Evolutionary conservation across 2,329 filamentous ascomycete genomes (phyloP).

Genomic region (Exserohilum rostratum): DNA sequence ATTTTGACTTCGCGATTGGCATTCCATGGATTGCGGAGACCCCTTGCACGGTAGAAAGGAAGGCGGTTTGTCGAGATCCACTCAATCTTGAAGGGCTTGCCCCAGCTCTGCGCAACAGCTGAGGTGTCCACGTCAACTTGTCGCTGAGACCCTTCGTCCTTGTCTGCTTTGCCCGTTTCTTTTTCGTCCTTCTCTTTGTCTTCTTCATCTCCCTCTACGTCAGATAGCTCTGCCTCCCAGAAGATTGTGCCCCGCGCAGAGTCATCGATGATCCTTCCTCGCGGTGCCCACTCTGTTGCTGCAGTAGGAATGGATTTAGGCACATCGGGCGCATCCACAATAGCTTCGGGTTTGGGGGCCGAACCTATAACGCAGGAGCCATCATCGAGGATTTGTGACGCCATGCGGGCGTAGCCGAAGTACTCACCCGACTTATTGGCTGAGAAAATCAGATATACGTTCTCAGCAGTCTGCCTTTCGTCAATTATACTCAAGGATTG

Average conservation of each 20-base stretch:
- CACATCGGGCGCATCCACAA: constrained; percentile 64
- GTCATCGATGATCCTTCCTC: constrained; percentile 88
- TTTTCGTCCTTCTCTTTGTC: constrained; percentile 54
- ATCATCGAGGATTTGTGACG: constrained; percentile 80
- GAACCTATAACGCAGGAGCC: constrained; percentile 54
- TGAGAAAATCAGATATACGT: constrained; percentile 91
- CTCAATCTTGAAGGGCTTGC: constrained; percentile 88
- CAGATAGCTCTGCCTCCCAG: constrained; percentile 80
- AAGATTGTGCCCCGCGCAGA: constrained; percentile 94
- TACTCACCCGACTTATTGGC: constrained; percentile 98
- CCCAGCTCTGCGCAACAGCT: constrained; percentile 69
- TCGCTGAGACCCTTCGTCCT: constrained; percentile 31
- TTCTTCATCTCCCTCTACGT: constrained; percentile 54
- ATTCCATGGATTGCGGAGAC: constrained; percentile 92
- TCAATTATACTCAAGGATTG: constrained; percentile 18
- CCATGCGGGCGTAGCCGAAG: constrained; percentile 93
- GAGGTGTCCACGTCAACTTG: constrained; percentile 47
- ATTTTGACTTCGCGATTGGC: constrained; percentile 96
- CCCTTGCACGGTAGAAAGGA: constrained; percentile 87
- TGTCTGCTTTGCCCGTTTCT: constrained; percentile 53
- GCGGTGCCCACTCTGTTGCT: constrained; percentile 77
- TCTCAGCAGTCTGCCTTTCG: constrained; percentile 68
- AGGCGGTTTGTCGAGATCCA: constrained; percentile 85
- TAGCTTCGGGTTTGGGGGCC: constrained; percentile 66
- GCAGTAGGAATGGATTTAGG: constrained; percentile 81